Base-by-base conservation (phyloP, 176 grass and related monocot species). In the Saccharum officinarum region DNA sequence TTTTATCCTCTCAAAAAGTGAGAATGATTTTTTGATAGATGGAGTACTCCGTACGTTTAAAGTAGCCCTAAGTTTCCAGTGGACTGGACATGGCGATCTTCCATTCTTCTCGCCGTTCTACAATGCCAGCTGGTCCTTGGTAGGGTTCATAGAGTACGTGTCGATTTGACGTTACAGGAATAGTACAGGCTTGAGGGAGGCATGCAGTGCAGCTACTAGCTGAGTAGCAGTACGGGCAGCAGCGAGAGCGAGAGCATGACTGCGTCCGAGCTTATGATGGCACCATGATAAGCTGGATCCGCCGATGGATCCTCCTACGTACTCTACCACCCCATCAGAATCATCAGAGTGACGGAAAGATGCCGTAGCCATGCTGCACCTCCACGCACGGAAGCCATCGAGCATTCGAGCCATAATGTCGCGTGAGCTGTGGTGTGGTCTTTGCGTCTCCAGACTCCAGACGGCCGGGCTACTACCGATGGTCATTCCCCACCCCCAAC, bases 331-430 rank as follows among this genome's bases (percentile, higher is more conserved):
- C 34, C 13, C 77, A 52, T 71, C 54, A 78, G 76, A 74, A 74
- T 67, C 69, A 67, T 79, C 69, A 55, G 68, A 34, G 50, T 15
- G 81, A 78, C 33, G 23, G 75, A 31, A 57, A 59, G 82, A 76
- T 64, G 71, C 63, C 71, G 36, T 45, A 55, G 83, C 87, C 87
- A 89, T 76, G n/a, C 75, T 14, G 73, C 73, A 10, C 71, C 78
- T 54, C 17, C 50, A 54, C 16, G 42, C 82, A 26, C 44, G 73
- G 33, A 62, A 26, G 73, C 49, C 71, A 36, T 16, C 38, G 18
- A 34, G 54, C 52, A 8, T 18, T 17, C 23, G 4, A 20, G 22
- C 42, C 38, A 71, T 72, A 62, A 80, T 45, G 74, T 71, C 73
- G 66, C 65, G 66, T 52, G 66, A 50, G 66, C 54, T 54, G 52